A percentile compares a stretch with the other conserved stretches of the same genome.
phyloP scores from a whole-genome alignment of 495 filamentous ascomycete genomes.

The Apiosordaria backusii region DNA sequence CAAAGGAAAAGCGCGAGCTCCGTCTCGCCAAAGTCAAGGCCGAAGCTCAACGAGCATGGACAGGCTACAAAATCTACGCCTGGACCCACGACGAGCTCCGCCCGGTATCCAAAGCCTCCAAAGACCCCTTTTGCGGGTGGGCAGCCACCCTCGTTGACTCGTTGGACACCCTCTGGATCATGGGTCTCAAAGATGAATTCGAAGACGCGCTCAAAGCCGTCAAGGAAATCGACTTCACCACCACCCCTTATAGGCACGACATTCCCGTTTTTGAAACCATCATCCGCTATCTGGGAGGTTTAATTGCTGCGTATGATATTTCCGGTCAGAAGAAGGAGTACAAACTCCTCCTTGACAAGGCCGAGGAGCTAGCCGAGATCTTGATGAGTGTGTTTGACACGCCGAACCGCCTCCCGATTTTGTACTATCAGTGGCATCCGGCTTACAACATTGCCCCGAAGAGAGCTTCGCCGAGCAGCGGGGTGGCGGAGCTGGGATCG shows the following conservation, averaged over 20 bases:
- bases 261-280: constrained; percentile 87
- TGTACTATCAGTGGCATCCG: constrained; percentile 83
- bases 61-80: constrained; percentile 75
- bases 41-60: constrained; percentile 76
- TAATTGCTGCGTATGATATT: constrained; percentile 81
- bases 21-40: constrained; percentile 68
- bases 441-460: constrained; percentile 60
- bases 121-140: constrained; percentile 89
- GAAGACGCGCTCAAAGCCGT: constrained; percentile 76
- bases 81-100: constrained; percentile 82
- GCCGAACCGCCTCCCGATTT: constrained; percentile 89
- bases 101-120: constrained; percentile 59
- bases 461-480: constrained; percentile 57
- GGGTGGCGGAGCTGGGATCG: constrained; percentile 83
- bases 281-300: constrained; percentile 81
- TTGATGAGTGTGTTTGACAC: constrained; percentile 93
- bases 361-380: constrained; percentile 81
- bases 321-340: constrained; percentile 54
- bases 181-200: constrained; percentile 87
- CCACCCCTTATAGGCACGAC: constrained; percentile 51
- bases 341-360: constrained; percentile 73
- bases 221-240: constrained; percentile 84
- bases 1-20: constrained; percentile 58
- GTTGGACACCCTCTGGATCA: constrained; percentile 95
- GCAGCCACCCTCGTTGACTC: constrained; percentile 89